A percentile compares a stretch with the other conserved stretches of the same genome.
Evolutionary conservation across 1,284 basidiomycete genomes (phyloP).

Genomic region (Coniferiporia weirii): DNA sequence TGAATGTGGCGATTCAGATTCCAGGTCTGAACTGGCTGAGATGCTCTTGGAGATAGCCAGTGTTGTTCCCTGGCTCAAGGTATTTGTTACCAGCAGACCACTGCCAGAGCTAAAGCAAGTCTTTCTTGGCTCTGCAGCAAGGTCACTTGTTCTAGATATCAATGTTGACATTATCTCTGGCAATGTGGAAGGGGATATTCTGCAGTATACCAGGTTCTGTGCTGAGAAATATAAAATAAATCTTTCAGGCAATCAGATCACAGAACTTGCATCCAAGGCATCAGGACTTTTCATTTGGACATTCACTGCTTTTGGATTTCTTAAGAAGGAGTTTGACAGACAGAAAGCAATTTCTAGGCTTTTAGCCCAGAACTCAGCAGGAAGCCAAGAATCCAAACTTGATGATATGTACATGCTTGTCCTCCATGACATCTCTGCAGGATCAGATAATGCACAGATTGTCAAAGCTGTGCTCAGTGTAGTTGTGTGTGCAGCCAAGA

Average conservation of each 20-base stretch:
- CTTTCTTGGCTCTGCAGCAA: not conserved
- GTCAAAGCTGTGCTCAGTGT: not conserved
- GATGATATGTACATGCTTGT: not conserved
- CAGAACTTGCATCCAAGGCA: not conserved
- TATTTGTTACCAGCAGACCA: not conserved
- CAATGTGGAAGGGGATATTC: not conserved
- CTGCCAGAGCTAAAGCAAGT: not conserved
- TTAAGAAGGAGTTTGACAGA: not conserved
- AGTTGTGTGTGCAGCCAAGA: not conserved
- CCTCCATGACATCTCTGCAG: not conserved
- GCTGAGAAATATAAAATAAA: not conserved
- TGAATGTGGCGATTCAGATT: not conserved
- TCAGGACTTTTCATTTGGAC: constrained; percentile 1
- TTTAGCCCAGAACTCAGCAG: not conserved
- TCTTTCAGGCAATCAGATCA: not conserved
- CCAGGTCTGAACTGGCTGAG: not conserved
- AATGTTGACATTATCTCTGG: not conserved
- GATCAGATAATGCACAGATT: not conserved
- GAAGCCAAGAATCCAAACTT: not conserved
- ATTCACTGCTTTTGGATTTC: not conserved
- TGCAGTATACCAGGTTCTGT: not conserved
- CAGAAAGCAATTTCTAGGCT: not conserved
- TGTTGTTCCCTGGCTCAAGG: constrained; percentile 3
- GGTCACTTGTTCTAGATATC: not conserved
- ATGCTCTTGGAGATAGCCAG: not conserved